phyloP scores from a whole-genome alignment of 1,139 yeast species.

The Scheffersomyces illinoinensis region DNA sequence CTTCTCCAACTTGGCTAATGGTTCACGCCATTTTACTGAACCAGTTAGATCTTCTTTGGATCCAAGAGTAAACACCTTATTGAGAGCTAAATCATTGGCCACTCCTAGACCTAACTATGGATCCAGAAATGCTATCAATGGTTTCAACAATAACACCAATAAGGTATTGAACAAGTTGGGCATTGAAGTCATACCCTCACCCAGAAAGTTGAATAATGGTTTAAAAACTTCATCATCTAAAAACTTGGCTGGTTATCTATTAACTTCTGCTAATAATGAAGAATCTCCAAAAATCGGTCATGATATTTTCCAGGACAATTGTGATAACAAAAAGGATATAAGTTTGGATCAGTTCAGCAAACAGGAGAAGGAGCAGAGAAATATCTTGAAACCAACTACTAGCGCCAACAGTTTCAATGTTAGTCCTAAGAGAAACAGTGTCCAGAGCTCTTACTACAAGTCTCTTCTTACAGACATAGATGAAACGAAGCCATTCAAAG shows the following conservation, averaged over 20 bases:
- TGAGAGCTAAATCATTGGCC: slow-evolving; percentile 41
- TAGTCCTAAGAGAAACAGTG: background rate
- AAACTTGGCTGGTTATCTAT: slow-evolving; percentile 37
- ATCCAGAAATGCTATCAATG: slow-evolving; percentile 13
- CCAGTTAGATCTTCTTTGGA: slow-evolving; percentile 34
- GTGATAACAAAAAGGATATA: slow-evolving; percentile 20
- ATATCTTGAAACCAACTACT: slow-evolving; percentile 6
- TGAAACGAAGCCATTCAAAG: slow-evolving; percentile 16
- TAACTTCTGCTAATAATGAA: background rate
- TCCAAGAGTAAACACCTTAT: slow-evolving; percentile 36
- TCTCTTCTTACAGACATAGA: slow-evolving; percentile 27
- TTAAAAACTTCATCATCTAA: slow-evolving; percentile 49
- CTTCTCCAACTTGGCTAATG: slow-evolving; percentile 14
- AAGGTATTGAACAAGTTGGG: slow-evolving; percentile 48
- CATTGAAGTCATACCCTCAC: slow-evolving; percentile 32
- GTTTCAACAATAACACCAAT: slow-evolving; percentile 30
- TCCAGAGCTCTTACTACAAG: slow-evolving; percentile 12
- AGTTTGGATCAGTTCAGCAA: slow-evolving; percentile 17
- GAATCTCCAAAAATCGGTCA: slow-evolving; percentile 7
- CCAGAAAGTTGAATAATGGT: slow-evolving; percentile 23
- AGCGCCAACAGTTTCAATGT: background rate
- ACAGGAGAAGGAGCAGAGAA: slow-evolving; percentile 8
- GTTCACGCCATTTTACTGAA: slow-evolving; percentile 16
- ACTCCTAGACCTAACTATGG: slow-evolving; percentile 29
- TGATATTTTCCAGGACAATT: slow-evolving; percentile 6